Base-by-base conservation (phyloP, 1,139 yeast species). In the Magnusiomyces ingens region DNA sequence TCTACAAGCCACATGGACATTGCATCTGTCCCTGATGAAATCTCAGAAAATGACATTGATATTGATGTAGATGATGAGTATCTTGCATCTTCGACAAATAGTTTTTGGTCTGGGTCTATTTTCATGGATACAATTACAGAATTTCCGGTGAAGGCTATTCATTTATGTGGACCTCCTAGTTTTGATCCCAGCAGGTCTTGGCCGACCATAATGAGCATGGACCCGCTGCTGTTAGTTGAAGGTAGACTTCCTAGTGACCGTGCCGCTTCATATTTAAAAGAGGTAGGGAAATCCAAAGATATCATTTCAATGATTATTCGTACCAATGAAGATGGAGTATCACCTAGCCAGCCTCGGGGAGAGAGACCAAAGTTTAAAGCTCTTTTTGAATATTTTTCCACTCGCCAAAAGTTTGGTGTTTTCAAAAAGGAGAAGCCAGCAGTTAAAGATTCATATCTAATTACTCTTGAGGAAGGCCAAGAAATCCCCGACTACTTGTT, bases 401-500 rank as follows among this genome's bases (percentile, higher is more conserved):
- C 71, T 2, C 72, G 79, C 48, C 65, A 68, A 47, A 81, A 82
- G 62, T 81, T 76, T 50, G 94, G 91, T 0, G 93, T 85, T 18
- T 70, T 85, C 48, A 74, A 79, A 40, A 75, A 73, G 19, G 55
- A 72, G 67, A 57, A 79, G 57, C 53, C 58, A 78, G 73, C 75
- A 58, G 82, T 84, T 37, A 85, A 84, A 63, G 94, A 85, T 64
- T 75, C 83, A 1, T 86, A 85, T 66, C 59, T 86, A 48, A 66
- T 84, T 37, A 76, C 87, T 1, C 59, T 80, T 21, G 57, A 62
- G 8, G 53, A 63, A 3, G 54, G 55, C 13, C 67, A 64, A 17
- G 58, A 61, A 2, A 48, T 64, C 19, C 74, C 75, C 5, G 59
- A 53, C 15, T 43, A 53, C 48, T 37, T 55, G 32, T 35, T 51